A percentile compares a stretch with the other conserved stretches of the same genome.
Evolutionary conservation across 306 rosid species (phyloP).

Genomic region (Benincasa hispida): DNA sequence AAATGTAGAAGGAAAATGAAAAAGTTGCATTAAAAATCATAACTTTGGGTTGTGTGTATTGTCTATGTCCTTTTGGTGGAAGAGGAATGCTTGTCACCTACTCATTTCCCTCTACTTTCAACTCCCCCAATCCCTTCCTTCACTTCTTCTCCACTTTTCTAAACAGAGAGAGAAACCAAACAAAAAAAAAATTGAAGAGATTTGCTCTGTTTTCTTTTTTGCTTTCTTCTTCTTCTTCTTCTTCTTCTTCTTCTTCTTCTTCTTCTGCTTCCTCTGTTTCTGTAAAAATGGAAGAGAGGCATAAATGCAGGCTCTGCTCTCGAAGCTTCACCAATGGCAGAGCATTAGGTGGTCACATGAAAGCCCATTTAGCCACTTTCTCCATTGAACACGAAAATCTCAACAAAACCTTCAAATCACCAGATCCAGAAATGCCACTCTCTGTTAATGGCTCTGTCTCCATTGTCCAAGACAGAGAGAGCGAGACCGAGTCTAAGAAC

Average conservation of each 20-base stretch:
- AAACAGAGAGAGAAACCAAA: not conserved
- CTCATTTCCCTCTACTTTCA: conserved; percentile 6
- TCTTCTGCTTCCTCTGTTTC: not conserved
- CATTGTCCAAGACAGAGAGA: conserved; percentile 56
- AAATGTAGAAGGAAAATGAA: not conserved
- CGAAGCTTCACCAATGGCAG: conserved; percentile 71
- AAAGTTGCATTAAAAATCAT: not conserved
- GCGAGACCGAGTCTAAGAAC: conserved; percentile 76
- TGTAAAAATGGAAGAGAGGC: conserved; percentile 41
- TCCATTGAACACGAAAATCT: conserved; percentile 10
- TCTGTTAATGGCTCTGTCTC: not conserved
- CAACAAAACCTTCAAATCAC: not conserved
- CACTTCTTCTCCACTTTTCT: conserved; percentile 17
- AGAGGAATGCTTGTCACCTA: conserved; percentile 14
- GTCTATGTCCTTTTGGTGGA: not conserved
- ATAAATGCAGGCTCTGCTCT: conserved; percentile 53
- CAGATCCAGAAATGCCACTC: not conserved
- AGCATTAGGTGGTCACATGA: conserved; percentile 92
- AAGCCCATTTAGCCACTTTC: conserved; percentile 82
- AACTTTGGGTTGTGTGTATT: not conserved
- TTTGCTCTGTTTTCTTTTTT: conserved; percentile 4
- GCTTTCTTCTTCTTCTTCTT: not conserved
- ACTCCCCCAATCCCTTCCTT: not conserved
- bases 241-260: not conserved
- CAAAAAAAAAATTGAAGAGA: not conserved